These are phyloP conservation scores for Chondrus crispus DNA, from an alignment of 23 red algal genomes.

Conservation along the genomic window DNA sequence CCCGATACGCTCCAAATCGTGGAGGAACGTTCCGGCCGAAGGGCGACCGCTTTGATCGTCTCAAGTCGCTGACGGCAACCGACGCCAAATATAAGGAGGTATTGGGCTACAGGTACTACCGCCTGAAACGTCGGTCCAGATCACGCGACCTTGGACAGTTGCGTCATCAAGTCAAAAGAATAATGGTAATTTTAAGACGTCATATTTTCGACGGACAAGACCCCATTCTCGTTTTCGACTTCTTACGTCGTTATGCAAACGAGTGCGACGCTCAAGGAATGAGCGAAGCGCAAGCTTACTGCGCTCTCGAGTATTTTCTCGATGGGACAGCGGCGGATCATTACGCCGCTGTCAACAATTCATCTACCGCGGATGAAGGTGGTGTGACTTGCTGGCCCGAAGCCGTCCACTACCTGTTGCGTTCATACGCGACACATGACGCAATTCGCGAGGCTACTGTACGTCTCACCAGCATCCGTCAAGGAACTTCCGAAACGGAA, in stretches of 20 bases:
- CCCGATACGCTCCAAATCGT: no score
- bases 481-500: neutral
- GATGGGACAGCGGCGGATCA: neutral
- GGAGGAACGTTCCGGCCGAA: no score
- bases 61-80: neutral
- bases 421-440: neutral
- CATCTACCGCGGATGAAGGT: neutral
- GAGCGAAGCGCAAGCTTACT: neutral
- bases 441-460: neutral
- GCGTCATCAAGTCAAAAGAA: neutral
- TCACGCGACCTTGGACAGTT: no score
- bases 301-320: conserved; percentile 11
- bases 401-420: neutral
- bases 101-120: neutral
- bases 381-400: conserved; percentile 5
- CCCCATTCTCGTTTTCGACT: conserved; percentile 2
- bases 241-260: neutral
- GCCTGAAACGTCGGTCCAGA: neutral
- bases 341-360: neutral
- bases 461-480: neutral
- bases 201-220: neutral
- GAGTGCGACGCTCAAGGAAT: neutral
- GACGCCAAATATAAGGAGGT: neutral
- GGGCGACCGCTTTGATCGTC: neutral
- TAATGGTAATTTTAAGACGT: neutral